A percentile compares a stretch with the other conserved stretches of the same genome.
phyloP scores from a whole-genome alignment of 345 rosid genomes.

The Arabidopsis arenosa region DNA sequence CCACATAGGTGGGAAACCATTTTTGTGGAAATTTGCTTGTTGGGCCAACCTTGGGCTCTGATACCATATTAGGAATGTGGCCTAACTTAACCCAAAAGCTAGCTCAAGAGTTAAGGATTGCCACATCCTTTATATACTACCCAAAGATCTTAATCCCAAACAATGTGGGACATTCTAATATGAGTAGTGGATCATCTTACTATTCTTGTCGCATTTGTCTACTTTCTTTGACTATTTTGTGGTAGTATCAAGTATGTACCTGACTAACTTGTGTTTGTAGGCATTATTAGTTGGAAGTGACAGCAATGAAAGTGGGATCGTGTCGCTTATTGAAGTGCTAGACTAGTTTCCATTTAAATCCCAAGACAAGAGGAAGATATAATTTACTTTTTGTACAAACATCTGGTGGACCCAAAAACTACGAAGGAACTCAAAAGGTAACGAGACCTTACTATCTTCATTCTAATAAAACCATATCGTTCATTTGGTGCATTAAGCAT shows the following conservation, averaged over 20 bases:
- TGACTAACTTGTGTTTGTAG: conserved; percentile 55
- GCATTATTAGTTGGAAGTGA: conserved; percentile 95
- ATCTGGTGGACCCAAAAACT: conserved; percentile 96
- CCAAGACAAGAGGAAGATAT: conserved; percentile 93
- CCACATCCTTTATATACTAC: too few relatives aligned
- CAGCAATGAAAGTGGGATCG: conserved; percentile 96
- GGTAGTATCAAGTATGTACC: conserved; percentile 18
- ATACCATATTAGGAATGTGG: too few relatives aligned
- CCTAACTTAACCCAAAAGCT: too few relatives aligned
- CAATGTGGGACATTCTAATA: too few relatives aligned
- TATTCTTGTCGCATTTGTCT: background rate
- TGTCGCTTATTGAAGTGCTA: conserved; percentile 95
- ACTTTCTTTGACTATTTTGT: too few relatives aligned
- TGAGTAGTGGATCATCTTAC: conserved; percentile 25
- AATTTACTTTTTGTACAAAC: conserved; percentile 92
- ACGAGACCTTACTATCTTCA: conserved; percentile 33
- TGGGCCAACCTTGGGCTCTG: too few relatives aligned
- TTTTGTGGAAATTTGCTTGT: too few relatives aligned
- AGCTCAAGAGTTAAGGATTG: too few relatives aligned
- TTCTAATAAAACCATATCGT: conserved; percentile 5
- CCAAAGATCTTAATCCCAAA: too few relatives aligned
- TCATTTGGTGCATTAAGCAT: too few relatives aligned
- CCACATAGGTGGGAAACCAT: too few relatives aligned
- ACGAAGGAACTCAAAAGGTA: conserved; percentile 96
- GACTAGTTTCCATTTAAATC: conserved; percentile 89